Base-by-base conservation (phyloP, 1,284 basidiomycete species). In the Schizophyllum commune region DNA sequence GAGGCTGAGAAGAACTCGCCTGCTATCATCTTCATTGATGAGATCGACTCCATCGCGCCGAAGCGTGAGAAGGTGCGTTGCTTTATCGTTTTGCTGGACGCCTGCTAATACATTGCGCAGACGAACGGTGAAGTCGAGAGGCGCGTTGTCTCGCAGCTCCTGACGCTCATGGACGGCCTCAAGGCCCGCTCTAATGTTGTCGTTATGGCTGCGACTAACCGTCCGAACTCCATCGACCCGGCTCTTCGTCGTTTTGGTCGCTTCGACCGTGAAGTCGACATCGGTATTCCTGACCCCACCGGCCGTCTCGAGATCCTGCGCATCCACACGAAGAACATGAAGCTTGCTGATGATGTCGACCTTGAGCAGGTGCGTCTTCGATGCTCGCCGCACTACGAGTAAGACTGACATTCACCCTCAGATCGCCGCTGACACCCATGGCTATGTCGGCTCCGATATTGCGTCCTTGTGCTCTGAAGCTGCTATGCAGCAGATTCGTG, bases 321-420 rank as follows among this genome's bases (percentile, higher is more conserved):
- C 65, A 99, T 99, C 67, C 96, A 98, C 82, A 99, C 97, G 62
- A 99, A 98, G 88, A 99, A 99, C 82, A 99, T 99, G 96, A 99
- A 98, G 79, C 83, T 99, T 55, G 86, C 77, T n/a, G 96, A 98
- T 62, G 97, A 99, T 69, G 96, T 99, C 57, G 97, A 99, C 70
- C 85, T 99, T 61, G 96, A 99, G 75, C 94, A 96, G 81, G 89
- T 88, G 64, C 58, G 76, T 63, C n/a, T 53, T 11, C 13, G 5
- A 58, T 32, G 39, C 13, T 39, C 34, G 58, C 1, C 34, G 51
- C 15, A 51, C 60, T 15, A 8, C 5, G 32, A n/a, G n/a, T n/a
- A n/a, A n/a, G n/a, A 19, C 52, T 57, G 27, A 52, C 33, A 56
- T 20, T 52, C 9, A 39, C 32, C 19, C 69, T 3, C 27, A 92